A percentile compares a stretch with the other conserved stretches of the same genome.
phyloP scores from a whole-genome alignment of 2,329 filamentous ascomycete genomes.

The Verticillium dahliae region DNA sequence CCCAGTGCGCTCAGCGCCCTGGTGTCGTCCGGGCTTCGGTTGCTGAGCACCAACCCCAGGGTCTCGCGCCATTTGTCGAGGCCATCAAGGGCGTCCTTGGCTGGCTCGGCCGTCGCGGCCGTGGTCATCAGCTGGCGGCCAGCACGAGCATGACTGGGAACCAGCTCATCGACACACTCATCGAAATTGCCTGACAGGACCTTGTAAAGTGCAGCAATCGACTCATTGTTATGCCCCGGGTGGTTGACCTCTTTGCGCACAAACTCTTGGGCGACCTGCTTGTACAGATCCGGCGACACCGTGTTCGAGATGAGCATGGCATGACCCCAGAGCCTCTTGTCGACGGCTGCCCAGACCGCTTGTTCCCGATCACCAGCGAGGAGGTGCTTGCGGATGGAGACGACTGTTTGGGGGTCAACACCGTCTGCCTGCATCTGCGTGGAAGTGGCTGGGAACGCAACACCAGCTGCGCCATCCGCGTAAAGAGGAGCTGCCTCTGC shows the following conservation, averaged over 20 bases:
- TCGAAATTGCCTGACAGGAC: slow-evolving; percentile 90
- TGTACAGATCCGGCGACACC: slow-evolving; percentile 78
- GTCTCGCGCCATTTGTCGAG: slow-evolving; percentile 94
- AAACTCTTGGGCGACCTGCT: slow-evolving; percentile 91
- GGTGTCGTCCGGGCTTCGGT: slow-evolving; percentile 74
- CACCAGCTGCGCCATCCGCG: slow-evolving; percentile 12
- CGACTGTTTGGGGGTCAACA: slow-evolving; percentile 61
- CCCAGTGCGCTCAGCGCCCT: slow-evolving; percentile 75
- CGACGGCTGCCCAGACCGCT: slow-evolving; percentile 87
- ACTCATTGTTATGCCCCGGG: slow-evolving; percentile 71
- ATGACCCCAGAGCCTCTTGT: slow-evolving; percentile 92
- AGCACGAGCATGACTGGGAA: slow-evolving; percentile 84
- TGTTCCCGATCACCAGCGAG: slow-evolving; percentile 80
- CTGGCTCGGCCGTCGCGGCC: slow-evolving; percentile 50
- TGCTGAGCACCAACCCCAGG: slow-evolving; percentile 76
- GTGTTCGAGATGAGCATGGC: slow-evolving; percentile 82
- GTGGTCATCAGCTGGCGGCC: slow-evolving; percentile 87
- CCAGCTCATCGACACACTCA: slow-evolving; percentile 91
- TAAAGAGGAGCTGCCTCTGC: slow-evolving; percentile 17
- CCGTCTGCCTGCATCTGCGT: slow-evolving; percentile 52
- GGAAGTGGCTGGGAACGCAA: slow-evolving; percentile 17
- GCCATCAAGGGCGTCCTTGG: slow-evolving; percentile 72
- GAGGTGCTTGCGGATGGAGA: slow-evolving; percentile 66
- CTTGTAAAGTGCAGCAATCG: slow-evolving; percentile 86
- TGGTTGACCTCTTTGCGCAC: slow-evolving; percentile 90